Percentiles rank a stretch among this genome's conserved stretches.
phyloP scores from a whole-genome alignment of 108 stramenopile species.

The Poteriospumella lacustris region DNA sequence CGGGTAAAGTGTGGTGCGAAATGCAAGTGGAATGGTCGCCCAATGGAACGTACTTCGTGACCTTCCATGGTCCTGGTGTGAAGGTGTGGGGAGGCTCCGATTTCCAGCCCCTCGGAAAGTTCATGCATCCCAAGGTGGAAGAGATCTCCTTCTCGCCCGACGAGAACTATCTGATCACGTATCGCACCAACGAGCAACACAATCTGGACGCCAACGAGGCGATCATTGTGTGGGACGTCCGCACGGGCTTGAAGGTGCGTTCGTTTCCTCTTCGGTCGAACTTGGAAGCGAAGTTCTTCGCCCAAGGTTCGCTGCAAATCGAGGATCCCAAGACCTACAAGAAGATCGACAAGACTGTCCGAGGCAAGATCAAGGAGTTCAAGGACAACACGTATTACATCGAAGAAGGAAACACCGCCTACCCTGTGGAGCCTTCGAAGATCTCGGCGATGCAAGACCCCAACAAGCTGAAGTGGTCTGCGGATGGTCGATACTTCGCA shows the following conservation, averaged over 20 bases:
- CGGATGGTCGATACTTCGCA: slow-evolving; percentile 85
- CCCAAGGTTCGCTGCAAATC: not conserved
- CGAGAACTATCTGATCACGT: slow-evolving; percentile 83
- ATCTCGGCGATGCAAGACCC: slow-evolving; percentile 41
- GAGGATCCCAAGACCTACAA: not conserved
- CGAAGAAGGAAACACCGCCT: not conserved
- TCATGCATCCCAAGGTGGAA: slow-evolving; percentile 78
- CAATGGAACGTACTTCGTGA: slow-evolving; percentile 82
- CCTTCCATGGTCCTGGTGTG: slow-evolving; percentile 81
- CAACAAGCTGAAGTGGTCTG: slow-evolving; percentile 84
- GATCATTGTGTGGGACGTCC: slow-evolving; percentile 81
- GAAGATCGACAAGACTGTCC: not conserved
- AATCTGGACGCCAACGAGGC: slow-evolving; percentile 63
- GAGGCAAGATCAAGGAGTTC: not conserved
- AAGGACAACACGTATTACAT: not conserved
- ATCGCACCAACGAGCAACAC: slow-evolving; percentile 51
- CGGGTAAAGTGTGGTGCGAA: slow-evolving; percentile 71
- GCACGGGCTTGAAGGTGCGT: slow-evolving; percentile 69
- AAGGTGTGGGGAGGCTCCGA: slow-evolving; percentile 83
- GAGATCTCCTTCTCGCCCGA: slow-evolving; percentile 67
- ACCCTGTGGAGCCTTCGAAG: not conserved
- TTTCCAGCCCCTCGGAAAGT: slow-evolving; percentile 79
- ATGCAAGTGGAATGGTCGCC: slow-evolving; percentile 87
- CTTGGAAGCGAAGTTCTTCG: not conserved
- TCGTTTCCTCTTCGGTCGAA: slow-evolving; percentile 63